Base-by-base conservation (phyloP, 306 rosid species). In the Quercus alba region DNA sequence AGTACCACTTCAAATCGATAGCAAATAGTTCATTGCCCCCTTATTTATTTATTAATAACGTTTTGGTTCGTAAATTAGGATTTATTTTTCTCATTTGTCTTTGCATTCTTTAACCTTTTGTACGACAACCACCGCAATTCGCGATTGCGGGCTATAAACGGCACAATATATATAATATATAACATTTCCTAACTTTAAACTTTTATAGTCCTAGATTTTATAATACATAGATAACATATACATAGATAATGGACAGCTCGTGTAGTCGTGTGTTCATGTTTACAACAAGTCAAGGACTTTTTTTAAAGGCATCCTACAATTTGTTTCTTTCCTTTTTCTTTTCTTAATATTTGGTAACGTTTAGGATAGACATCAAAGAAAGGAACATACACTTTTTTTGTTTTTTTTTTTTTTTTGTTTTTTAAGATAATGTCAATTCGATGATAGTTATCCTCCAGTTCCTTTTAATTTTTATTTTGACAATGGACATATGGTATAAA, bases 121-220 rank as follows among this genome's bases (percentile, higher is more conserved):
- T 10, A 6, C 41, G 13, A 18, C 81, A 77, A 79, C 84, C 63
- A 1, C 63, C 56, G n/a, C 68, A 38, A 61, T 58, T 70, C 3
- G 4, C 44, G 55, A 44, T 75, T n/a, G 86, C 92, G 87, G 88
- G 87, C 70, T 86, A 49, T 75, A 10, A 28, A 85, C 92, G 90
- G 88, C 92, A 86, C 72, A 41, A 41, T 8, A 8, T 19, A 67
- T 46, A 49, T 10, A 35, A 59, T 21, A 31, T 30, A 7, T 31
- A 3, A 8, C 14, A 17, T 67, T 9, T 67, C 21, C 35, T 66
- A 5, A 66, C 49, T 14, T 62, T 13, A 63, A 62, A 17, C 21
- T 31, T 17, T 3, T 13, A 58, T 11, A 41, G 25, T 58, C 3
- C 13, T 21, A 58, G 12, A 58, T 21, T 58, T 9, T 41, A 8